Evolutionary conservation across 1,284 basidiomycete species (phyloP).

Genomic region (Inonotus obliquus): DNA sequence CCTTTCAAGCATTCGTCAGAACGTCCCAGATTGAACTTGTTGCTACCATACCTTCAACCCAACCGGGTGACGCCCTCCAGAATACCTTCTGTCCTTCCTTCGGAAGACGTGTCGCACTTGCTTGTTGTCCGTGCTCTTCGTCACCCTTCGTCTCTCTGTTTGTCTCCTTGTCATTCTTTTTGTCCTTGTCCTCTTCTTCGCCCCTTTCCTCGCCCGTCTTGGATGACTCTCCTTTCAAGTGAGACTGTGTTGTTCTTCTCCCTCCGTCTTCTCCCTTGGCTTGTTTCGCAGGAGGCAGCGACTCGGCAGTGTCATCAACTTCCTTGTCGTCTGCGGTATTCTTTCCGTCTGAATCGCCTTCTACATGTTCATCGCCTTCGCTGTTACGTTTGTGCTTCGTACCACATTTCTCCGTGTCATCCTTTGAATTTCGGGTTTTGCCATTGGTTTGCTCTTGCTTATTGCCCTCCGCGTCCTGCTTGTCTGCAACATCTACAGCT

Average conservation of each 20-base stretch:
- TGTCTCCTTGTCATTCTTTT: not conserved
- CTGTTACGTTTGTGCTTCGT: slow-evolving; percentile 6
- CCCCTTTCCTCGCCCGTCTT: not conserved
- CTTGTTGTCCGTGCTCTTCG: slow-evolving; percentile 9
- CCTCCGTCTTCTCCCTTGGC: slow-evolving; percentile 4
- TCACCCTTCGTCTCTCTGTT: not conserved
- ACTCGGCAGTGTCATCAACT: not conserved
- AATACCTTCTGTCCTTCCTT: slow-evolving; percentile 14
- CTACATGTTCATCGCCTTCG: not conserved
- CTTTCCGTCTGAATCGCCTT: not conserved
- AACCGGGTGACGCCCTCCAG: slow-evolving; percentile 10
- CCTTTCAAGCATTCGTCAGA: slow-evolving; percentile 1
- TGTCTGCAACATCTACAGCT: not conserved
- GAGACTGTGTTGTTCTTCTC: not conserved
- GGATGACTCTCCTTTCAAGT: not conserved
- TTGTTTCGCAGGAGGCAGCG: not conserved
- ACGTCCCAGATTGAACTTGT: not conserved
- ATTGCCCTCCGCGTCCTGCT: not conserved
- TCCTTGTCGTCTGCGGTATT: not conserved
- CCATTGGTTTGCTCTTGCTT: not conserved
- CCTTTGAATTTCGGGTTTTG: not conserved
- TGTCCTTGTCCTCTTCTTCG: not conserved
- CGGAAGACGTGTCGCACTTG: slow-evolving; percentile 13
- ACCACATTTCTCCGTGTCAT: not conserved
- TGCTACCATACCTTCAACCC: slow-evolving; percentile 14